Evolutionary conservation across 139 green algal species (phyloP), one percentile per base, ranked within the genome.

Genomic region (Helicosporidium sp.): DNA sequence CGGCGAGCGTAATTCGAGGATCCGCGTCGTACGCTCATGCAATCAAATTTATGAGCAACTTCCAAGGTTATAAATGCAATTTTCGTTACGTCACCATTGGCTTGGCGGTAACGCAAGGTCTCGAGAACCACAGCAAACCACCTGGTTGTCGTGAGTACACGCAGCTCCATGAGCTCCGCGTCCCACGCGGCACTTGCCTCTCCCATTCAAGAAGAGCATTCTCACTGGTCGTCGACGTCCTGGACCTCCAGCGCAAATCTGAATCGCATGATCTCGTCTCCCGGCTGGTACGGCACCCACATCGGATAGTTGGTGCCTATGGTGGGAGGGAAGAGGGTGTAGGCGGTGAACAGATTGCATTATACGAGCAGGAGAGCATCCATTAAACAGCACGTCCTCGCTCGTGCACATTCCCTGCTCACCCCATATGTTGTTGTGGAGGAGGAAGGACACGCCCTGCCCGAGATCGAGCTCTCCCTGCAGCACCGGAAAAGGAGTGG

Each of bases 371-470:
- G 31, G n/a, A n/a, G n/a, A n/a, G n/a, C n/a, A n/a, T n/a, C n/a
- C n/a, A n/a, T n/a, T n/a, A n/a, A n/a, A n/a, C n/a, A n/a, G n/a
- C n/a, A n/a, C n/a, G n/a, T n/a, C n/a, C n/a, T n/a, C n/a, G n/a
- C n/a, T n/a, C 31, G 31, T 37, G 31, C 3, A 8, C 53, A 34
- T 62, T 55, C 23, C 44, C 60, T 7, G 13, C 31, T 37, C 31
- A 37, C 67, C 60, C 70, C 70, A 79, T 5, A 70, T 62, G 41
- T 73, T 79, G 34, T 71, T 73, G 24, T 35, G 35, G 13, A 72
- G 46, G 39, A 48, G 50, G 31, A 56, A 71, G 19, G 54, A 47
- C 39, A 74, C 46, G 6, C 70, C 70, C 20, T 69, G 34, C 17
- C 18, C 18, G 48, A 79, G 54, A 36, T 74, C 66, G 17, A 60